phyloP scores from a whole-genome alignment of 2,329 filamentous ascomycete species.

The Gremmenia infestans region DNA sequence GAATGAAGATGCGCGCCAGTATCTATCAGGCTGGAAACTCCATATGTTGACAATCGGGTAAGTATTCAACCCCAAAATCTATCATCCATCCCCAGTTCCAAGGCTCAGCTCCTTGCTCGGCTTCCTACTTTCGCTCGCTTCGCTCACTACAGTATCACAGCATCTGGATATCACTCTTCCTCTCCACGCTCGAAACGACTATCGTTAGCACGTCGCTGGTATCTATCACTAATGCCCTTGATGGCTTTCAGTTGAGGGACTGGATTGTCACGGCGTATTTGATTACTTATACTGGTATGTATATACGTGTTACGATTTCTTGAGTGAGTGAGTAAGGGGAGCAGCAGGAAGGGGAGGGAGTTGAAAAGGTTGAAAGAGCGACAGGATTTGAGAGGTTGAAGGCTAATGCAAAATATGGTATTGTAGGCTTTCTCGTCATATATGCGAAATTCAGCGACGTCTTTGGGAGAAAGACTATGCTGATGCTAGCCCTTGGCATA shows the following conservation, averaged over 20 bases:
- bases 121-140: too few relatives aligned
- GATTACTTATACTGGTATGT: conserved; percentile 12
- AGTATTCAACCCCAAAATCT: background rate
- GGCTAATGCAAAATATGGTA: background rate
- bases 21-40: background rate
- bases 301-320: background rate
- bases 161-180: conserved; percentile 1
- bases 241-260: conserved; percentile 6
- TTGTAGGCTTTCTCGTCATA: conserved; percentile 13
- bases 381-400: background rate
- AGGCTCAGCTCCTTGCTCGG: background rate
- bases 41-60: background rate
- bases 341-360: too few relatives aligned
- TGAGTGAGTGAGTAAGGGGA: too few relatives aligned
- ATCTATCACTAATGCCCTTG: conserved; percentile 9
- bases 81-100: background rate
- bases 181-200: conserved; percentile 14
- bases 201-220: conserved; percentile 14
- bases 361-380: background rate
- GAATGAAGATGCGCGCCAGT: background rate
- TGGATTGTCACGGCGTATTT: conserved; percentile 16
- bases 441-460: conserved; percentile 18
- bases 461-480: conserved; percentile 8
- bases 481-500: conserved; percentile 2
- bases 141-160: background rate